Base-by-base conservation (phyloP, 768 basidiomycete genomes). In the Strobilomyces confusus region DNA sequence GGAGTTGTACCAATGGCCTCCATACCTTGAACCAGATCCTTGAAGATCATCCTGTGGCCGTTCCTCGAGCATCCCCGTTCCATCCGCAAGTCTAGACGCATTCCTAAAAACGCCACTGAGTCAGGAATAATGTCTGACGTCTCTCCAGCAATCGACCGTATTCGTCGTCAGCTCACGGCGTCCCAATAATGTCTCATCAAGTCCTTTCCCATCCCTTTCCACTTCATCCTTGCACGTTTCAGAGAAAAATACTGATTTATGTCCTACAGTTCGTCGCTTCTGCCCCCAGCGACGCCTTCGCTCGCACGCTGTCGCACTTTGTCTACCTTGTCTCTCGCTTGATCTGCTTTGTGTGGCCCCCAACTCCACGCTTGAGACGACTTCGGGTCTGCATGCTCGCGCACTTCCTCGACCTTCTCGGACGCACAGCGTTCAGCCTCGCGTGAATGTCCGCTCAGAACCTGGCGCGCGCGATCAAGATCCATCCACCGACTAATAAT, bases 391-490 rank as follows among this genome's bases (percentile, higher is more conserved):
- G 38, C 54, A 32, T 43, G 53, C 15, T 60, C 58, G 36, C 58
- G 66, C 4, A 57, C 64, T 6, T 69, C 66, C n/a, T 56, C 63
- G 22, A 51, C 66, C 52, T 69, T 70, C 26, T 71, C 69, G 49
- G 71, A 50, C n/a, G 49, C 62, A 20, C 54, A 41, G 13, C 52
- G 55, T 60, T 65, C 57, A 30, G 65, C 70, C 29, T 58, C 54
- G 20, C 58, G 57, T 7, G 63, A 48, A 19, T 60, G 49, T 12
- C 80, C 80, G 29, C 69, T 76, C 56, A 89, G 58, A 29, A 73
- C 65, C 54, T 75, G 36, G 48, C 32, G 12, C 14, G 17, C 36
- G 38, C n/a, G n/a, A 14, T 38, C 38, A 32, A 38, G 11, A 34
- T 2, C 9, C 36, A 4, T 57, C 19, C 38, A 17, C 43, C 5